phyloP scores from a whole-genome alignment of 2,329 filamentous ascomycete genomes.

The Claviceps pusilla region DNA sequence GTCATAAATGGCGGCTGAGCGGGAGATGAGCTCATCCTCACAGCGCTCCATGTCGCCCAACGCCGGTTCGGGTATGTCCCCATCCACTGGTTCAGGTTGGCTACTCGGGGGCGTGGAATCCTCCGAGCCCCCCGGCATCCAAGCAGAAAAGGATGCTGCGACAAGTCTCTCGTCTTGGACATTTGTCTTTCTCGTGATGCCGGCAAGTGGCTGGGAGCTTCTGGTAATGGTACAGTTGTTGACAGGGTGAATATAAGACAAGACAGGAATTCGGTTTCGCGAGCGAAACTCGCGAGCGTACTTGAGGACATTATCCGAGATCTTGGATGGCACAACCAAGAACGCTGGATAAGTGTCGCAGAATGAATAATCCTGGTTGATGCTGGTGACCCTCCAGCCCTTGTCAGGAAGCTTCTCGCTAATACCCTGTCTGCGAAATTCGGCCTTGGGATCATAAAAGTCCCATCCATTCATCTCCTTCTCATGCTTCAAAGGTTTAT shows the following conservation, averaged over 20 bases:
- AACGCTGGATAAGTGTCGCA: slow-evolving; percentile 84
- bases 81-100: slow-evolving; percentile 32
- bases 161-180: slow-evolving; percentile 93
- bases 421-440: slow-evolving; percentile 79
- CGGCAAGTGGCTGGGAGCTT: slow-evolving; percentile 82
- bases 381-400: slow-evolving; percentile 78
- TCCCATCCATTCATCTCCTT: slow-evolving; percentile 64
- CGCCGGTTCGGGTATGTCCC: slow-evolving; percentile 28
- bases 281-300: slow-evolving; percentile 86
- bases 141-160: slow-evolving; percentile 63
- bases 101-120: slow-evolving; percentile 26
- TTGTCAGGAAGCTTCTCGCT: slow-evolving; percentile 61
- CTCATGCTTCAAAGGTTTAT: slow-evolving; percentile 60
- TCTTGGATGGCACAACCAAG: slow-evolving; percentile 69
- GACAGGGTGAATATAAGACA: slow-evolving; percentile 89
- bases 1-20: slow-evolving; percentile 29
- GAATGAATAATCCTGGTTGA: slow-evolving; percentile 82
- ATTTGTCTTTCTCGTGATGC: slow-evolving; percentile 73
- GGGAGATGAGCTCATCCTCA: slow-evolving; percentile 51
- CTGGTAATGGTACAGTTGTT: slow-evolving; percentile 96
- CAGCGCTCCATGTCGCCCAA: slow-evolving; percentile 47
- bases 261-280: slow-evolving; percentile 68
- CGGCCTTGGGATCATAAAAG: slow-evolving; percentile 69
- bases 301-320: slow-evolving; percentile 94
- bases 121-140: slow-evolving; percentile 19